Percentiles rank a stretch among this genome's conserved stretches.
Evolutionary conservation across 2,329 filamentous ascomycete genomes (phyloP).

Genomic region (Curvularia eragrostidis): DNA sequence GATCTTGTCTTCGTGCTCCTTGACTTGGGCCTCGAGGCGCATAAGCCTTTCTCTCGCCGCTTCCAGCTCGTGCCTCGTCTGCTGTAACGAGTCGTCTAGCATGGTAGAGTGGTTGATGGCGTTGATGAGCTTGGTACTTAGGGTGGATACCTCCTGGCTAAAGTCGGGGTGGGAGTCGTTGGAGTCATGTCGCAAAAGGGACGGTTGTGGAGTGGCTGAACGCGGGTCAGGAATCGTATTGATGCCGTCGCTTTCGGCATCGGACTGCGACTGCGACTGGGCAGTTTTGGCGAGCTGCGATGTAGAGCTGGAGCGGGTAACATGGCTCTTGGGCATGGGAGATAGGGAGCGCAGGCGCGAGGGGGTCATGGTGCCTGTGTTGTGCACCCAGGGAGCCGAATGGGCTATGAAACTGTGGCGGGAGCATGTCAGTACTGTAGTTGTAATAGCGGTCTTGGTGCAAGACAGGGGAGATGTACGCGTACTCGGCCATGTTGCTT

Average conservation of each 20-base stretch:
- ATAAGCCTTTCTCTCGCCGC: constrained; percentile 70
- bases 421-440: constrained; percentile 17
- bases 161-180: constrained; percentile 65
- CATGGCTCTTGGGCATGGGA: constrained; percentile 46
- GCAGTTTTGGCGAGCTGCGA: constrained; percentile 44
- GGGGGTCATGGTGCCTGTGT: constrained; percentile 44
- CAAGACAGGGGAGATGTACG: constrained; percentile 23
- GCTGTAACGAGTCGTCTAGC: constrained; percentile 85
- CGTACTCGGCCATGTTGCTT: constrained; percentile 34
- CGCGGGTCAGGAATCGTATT: constrained; percentile 69
- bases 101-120: constrained; percentile 96
- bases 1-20: constrained; percentile 73
- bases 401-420: constrained; percentile 41
- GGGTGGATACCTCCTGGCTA: constrained; percentile 79
- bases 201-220: constrained; percentile 48
- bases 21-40: constrained; percentile 71
- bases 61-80: constrained; percentile 83
- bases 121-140: constrained; percentile 95
- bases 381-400: constrained; percentile 44
- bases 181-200: constrained; percentile 51
- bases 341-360: constrained; percentile 47
- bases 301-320: constrained; percentile 49
- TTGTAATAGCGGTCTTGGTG: not conserved
- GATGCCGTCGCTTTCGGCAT: constrained; percentile 63
- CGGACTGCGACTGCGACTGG: constrained; percentile 48